Evolutionary conservation across 345 rosid species (phyloP).

Genomic region (Salix udensis): DNA sequence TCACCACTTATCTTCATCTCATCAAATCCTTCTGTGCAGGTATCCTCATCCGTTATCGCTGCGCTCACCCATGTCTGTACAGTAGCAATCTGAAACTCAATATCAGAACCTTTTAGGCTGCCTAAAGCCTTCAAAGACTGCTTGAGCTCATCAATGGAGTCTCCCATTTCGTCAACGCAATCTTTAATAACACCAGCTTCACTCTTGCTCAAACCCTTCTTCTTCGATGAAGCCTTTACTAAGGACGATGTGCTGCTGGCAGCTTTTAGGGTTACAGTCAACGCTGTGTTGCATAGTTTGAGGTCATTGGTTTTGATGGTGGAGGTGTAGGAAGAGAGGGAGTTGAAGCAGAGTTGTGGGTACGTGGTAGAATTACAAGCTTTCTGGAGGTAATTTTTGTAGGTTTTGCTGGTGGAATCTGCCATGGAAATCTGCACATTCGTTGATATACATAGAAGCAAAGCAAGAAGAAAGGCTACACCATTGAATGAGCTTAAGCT

Average conservation of each 20-base stretch:
- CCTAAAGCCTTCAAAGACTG: constrained; percentile 42
- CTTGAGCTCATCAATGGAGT: constrained; percentile 49
- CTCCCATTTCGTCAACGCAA: constrained; percentile 45
- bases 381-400: constrained; percentile 44
- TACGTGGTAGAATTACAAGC: constrained; percentile 54
- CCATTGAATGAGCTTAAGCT: background rate
- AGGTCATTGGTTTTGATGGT: constrained; percentile 44
- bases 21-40: constrained; percentile 66
- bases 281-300: constrained; percentile 51
- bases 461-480: constrained; percentile 17
- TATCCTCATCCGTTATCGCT: constrained; percentile 58
- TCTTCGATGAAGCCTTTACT: constrained; percentile 26
- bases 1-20: constrained; percentile 35
- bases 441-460: constrained; percentile 13
- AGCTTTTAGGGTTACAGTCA: constrained; percentile 40
- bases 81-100: constrained; percentile 34
- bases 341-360: constrained; percentile 50
- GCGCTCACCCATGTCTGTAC: constrained; percentile 64
- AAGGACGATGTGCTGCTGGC: constrained; percentile 28
- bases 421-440: constrained; percentile 14
- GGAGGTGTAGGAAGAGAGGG: constrained; percentile 47
- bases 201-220: constrained; percentile 21
- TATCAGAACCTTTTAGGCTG: constrained; percentile 1
- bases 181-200: constrained; percentile 46
- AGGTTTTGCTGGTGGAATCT: constrained; percentile 23